Base-by-base conservation (phyloP, 2,329 filamentous ascomycete genomes). In the Dactylellina drechsleri region DNA sequence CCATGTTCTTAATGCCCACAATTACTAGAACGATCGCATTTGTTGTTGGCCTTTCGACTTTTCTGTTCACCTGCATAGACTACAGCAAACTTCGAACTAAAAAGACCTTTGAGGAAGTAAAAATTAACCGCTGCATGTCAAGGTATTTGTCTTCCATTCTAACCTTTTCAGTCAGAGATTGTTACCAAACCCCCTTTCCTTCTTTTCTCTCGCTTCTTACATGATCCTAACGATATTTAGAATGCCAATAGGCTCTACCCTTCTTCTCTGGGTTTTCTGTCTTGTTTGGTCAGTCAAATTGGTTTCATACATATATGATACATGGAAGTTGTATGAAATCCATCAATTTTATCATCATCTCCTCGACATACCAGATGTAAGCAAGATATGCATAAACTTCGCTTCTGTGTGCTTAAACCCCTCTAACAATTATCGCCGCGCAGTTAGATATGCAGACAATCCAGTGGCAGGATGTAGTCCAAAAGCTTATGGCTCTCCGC, bases 401-500 rank as follows among this genome's bases (percentile, higher is more conserved):
- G 23, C 10, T 0, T 12, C 18, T 26, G 15, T 1, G 52, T 15
- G 31, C 31, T 36, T 36, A 10, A 7, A 36, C 5, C 5, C 31
- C 10, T 36, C 31, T 36, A 10, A 36, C 31, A 36, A 10, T 36
- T 36, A 36, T 36, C 31, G 6, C 49, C 18, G 2, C 36, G n/a
- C 73, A 79, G 60, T 86, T 90, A 67, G 93, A 97, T 79, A 95
- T 97, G 83, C 93, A 97, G 81, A 96, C 92, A 0, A 91, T 97
- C 59, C 94, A 93, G 4, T 97, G 93, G 93, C 92, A 96, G 80
- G 91, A 95, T 77, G 87, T 97, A 26, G 93, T 97, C 20, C 91
- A 88, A 74, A 90, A 92, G 41, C 86, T 97, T 74, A 96, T 96
- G 88, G 87, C 88, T 5, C 82, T 97, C 20, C 87, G 93, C 76